phyloP scores from a whole-genome alignment of 2,329 filamentous ascomycete species.

The Apiospora pterosperma region DNA sequence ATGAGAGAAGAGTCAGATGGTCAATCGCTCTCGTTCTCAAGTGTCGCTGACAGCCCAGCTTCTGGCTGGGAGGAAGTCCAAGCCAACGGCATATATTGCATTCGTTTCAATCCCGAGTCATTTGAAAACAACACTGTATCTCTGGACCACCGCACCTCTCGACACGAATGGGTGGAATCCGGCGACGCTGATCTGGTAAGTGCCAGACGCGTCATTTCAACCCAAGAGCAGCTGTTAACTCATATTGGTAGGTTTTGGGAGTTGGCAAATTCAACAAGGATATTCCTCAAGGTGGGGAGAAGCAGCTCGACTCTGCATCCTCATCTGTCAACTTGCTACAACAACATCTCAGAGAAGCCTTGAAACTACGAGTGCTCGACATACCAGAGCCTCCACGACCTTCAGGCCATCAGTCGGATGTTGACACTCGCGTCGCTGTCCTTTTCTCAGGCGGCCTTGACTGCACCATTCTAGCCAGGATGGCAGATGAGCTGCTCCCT shows the following conservation, averaged over 20 bases:
- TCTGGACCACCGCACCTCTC: slow-evolving; percentile 13
- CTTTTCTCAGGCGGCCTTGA: slow-evolving; percentile 94
- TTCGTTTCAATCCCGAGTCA: slow-evolving; percentile 46
- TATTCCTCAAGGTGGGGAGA: slow-evolving; percentile 28
- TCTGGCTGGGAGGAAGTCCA: slow-evolving; percentile 74
- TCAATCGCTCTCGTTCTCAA: slow-evolving; percentile 60
- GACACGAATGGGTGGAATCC: slow-evolving; percentile 31
- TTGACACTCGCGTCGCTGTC: slow-evolving; percentile 63
- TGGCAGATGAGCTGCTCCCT: slow-evolving; percentile 75
- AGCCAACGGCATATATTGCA: slow-evolving; percentile 74
- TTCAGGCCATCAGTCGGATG: slow-evolving; percentile 13
- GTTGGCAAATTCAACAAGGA: slow-evolving; percentile 51
- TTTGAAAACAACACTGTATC: slow-evolving; percentile 8
- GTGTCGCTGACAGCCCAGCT: slow-evolving; percentile 56
- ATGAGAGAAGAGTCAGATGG: slow-evolving; percentile 41
- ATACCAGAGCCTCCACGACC: slow-evolving; percentile 56
- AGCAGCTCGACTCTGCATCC: slow-evolving; percentile 36
- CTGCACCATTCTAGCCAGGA: slow-evolving; percentile 80
- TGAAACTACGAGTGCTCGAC: slow-evolving; percentile 61
- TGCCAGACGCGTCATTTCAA: slow-evolving; percentile 14
- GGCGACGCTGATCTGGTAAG: slow-evolving; percentile 43
- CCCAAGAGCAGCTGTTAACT: slow-evolving; percentile 33
- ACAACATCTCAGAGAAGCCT: slow-evolving; percentile 54
- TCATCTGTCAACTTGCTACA: slow-evolving; percentile 51
- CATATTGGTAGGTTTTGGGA: slow-evolving; percentile 47